phyloP scores from a whole-genome alignment of 139 green algal species.

The Chlorella sp. region DNA sequence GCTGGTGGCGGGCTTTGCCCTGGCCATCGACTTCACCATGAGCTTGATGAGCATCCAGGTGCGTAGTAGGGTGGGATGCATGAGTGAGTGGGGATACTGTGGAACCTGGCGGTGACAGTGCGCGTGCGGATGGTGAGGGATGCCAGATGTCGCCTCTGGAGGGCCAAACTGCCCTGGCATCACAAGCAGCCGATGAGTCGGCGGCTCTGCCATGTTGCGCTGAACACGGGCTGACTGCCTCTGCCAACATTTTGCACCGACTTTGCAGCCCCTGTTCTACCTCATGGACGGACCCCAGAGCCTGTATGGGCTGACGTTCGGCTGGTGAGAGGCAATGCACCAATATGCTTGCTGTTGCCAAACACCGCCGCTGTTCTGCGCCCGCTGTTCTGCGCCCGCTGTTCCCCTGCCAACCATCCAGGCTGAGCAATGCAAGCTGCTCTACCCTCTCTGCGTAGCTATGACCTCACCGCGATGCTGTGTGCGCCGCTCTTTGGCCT shows the following conservation, averaged over 20 bases:
- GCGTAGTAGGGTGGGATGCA: background rate
- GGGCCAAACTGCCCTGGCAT: no score
- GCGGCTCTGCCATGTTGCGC: no score
- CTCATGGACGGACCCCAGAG: background rate
- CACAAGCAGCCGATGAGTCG: no score
- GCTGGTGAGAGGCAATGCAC: background rate
- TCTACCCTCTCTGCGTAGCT: constrained; percentile 22
- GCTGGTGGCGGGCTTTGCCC: constrained; percentile 20
- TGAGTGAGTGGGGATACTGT: background rate
- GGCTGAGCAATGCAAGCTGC: constrained; percentile 24
- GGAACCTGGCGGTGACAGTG: no score
- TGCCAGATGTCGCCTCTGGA: no score
- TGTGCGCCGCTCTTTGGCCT: constrained; percentile 32
- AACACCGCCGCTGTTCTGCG: no score
- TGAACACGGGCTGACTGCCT: no score
- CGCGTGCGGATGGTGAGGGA: no score
- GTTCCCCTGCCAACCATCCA: constrained; percentile 2
- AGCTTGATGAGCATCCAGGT: background rate
- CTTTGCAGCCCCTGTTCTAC: background rate
- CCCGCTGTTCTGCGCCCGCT: background rate
- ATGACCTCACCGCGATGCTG: constrained; percentile 37
- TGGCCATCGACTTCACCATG: constrained; percentile 27
- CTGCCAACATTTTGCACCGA: no score
- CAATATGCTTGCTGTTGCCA: background rate
- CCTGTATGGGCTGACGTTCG: background rate